Evolutionary conservation across 768 basidiomycete genomes (phyloP).

Genomic region (Tricholoma furcatifolium): DNA sequence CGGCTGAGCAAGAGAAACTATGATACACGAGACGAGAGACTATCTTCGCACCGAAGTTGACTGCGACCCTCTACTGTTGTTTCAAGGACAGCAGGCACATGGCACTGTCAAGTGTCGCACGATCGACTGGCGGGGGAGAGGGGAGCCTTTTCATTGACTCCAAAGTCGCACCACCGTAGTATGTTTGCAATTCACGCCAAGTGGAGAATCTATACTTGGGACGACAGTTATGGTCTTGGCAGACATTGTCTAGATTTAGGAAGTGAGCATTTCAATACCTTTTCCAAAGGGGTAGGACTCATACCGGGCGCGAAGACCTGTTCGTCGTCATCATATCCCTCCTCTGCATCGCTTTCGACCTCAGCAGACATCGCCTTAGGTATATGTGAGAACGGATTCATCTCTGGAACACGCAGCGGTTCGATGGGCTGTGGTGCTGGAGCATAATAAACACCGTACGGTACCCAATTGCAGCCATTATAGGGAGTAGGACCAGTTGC

Average conservation of each 20-base stretch:
- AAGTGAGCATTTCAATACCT: background rate
- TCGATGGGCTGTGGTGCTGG: no score
- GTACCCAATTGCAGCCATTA: no score
- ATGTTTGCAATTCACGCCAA: background rate
- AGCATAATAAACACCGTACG: no score
- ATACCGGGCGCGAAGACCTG: slow-evolving; percentile 6
- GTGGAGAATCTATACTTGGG: slow-evolving; percentile 10
- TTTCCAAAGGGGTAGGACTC: background rate
- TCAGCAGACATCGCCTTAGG: background rate
- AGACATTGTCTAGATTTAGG: background rate
- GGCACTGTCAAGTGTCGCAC: no score
- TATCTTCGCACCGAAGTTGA: background rate
- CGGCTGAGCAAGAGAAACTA: no score
- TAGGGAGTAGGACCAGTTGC: no score
- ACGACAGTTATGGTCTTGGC: background rate
- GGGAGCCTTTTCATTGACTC: background rate
- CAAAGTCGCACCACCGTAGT: slow-evolving; percentile 6
- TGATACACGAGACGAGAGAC: background rate
- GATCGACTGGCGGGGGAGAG: no score
- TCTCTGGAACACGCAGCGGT: no score
- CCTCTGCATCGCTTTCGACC: background rate
- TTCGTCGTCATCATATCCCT: background rate
- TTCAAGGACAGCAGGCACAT: no score
- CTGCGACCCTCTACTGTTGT: no score
- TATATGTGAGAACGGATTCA: no score